phyloP scores from a whole-genome alignment of 345 rosid genomes.

The Eucalyptus polybractea region DNA sequence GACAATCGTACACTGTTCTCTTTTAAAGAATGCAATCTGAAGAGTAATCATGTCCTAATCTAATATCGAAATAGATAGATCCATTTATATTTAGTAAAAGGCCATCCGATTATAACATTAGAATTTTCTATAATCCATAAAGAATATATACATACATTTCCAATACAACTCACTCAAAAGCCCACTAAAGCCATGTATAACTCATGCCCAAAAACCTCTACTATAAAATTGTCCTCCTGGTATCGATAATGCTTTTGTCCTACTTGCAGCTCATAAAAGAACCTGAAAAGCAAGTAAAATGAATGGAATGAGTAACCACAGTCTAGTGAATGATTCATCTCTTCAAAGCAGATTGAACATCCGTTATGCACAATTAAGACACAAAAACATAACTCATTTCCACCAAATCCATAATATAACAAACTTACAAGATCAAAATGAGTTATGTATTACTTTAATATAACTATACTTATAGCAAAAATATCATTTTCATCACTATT shows the following conservation, averaged over 20 bases:
- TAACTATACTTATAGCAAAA: not conserved
- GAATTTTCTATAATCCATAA: no score
- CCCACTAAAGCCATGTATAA: not conserved
- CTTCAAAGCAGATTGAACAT: no score
- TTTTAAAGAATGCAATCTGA: no score
- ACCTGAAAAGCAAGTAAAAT: no score
- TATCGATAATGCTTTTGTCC: not conserved
- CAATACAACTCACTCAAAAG: not conserved
- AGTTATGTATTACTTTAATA: not conserved
- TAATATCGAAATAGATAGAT: no score
- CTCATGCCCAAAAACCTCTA: not conserved
- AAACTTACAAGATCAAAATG: not conserved
- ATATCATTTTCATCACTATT: not conserved
- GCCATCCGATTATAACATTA: no score
- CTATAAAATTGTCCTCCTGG: not conserved
- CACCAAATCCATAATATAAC: not conserved
- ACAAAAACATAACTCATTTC: no score
- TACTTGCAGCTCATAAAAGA: not conserved
- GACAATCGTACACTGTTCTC: not conserved
- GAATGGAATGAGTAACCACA: no score
- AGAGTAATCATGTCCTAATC: no score
- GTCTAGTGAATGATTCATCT: rapidly evolving
- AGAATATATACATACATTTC: not conserved
- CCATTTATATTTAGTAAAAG: no score
- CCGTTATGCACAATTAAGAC: no score